Evolutionary conservation across 2,329 filamentous ascomycete species (phyloP), one percentile per base, ranked within the genome.

Genomic region (Venturia pyrina): DNA sequence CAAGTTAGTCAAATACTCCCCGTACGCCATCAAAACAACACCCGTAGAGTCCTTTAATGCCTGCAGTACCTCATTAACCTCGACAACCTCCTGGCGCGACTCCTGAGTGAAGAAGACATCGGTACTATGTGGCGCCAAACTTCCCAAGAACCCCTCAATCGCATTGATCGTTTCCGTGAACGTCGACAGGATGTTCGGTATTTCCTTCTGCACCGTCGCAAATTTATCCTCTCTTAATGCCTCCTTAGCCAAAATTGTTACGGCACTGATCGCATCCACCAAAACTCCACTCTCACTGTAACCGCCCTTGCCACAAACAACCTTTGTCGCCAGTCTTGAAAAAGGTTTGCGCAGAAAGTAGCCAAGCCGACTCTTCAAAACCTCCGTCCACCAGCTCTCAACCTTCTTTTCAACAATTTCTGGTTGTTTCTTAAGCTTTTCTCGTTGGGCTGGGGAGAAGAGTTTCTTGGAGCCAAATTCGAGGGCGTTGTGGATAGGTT

Each of bases 191-290:
- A 96, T 87, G 62, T 78, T 78, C 0, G 89, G 85, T 1, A 98
- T 86, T 69, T 95, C 90, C 56, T 87, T 82, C 69, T 96, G 89
- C n/a, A 96, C 93, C 70, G 90, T 89, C 17, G 93, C 93, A 72
- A 87, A 95, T 60, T 83, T 83, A 74, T 98, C 93, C 75, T 98
- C 93, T 3, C 80, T 79, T 65, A 97, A 77, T 75, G 89, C 93
- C 68, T 84, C 84, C 4, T 91, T 83, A 0, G 90, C 84, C 37
- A 98, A 81, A 19, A 37, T 37, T 7, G 67, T 57, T 0, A 96
- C 78, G 0, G 88, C 84, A 68, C 86, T 84, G 6, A 87, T 81
- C 0, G 91, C 89, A 73, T 93, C 87, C 63, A 89, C 77, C 69
- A 91, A 88, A 19, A 89, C 78, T 40, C 84, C 85, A 1, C 86